phyloP scores from a whole-genome alignment of 2,329 filamentous ascomycete species.

The Davidsoniella virescens region DNA sequence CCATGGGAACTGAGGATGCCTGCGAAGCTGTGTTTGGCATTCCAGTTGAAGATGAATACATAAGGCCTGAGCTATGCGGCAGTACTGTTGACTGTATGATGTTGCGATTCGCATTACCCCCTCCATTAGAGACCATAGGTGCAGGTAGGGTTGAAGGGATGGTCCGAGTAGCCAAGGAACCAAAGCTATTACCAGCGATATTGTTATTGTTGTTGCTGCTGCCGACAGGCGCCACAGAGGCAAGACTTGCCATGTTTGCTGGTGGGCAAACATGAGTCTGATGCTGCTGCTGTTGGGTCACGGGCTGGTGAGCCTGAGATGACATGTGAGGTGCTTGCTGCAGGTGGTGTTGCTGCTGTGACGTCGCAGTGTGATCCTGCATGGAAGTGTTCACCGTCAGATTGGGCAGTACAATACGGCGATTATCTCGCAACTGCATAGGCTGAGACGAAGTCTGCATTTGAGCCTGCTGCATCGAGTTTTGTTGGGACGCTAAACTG shows the following conservation, averaged over 20 bases:
- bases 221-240: not conserved
- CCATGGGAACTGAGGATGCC: not conserved
- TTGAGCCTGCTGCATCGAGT: not conserved
- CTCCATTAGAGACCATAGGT: not conserved
- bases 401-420: slow-evolving; percentile 6
- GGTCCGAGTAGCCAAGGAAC: not conserved
- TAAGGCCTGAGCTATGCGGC: too few species aligned
- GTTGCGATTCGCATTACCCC: too few species aligned
- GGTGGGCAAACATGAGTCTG: not conserved
- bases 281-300: not conserved
- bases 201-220: not conserved
- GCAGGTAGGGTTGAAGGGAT: not conserved
- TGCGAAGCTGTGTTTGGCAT: too few species aligned
- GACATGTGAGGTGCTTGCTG: not conserved
- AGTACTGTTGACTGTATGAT: too few species aligned
- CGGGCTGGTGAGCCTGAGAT: not conserved
- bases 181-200: not conserved
- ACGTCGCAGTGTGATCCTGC: not conserved
- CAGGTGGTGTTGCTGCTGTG: not conserved
- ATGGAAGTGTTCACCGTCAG: slow-evolving; percentile 6
- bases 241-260: not conserved
- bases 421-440: not conserved
- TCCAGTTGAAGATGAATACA: too few species aligned
- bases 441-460: not conserved
- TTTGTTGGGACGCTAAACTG: too few species aligned